These are phyloP conservation scores for Caryopteris hybrid DNA, from an alignment of 305 asterid species.

Conservation along the genomic window DNA sequence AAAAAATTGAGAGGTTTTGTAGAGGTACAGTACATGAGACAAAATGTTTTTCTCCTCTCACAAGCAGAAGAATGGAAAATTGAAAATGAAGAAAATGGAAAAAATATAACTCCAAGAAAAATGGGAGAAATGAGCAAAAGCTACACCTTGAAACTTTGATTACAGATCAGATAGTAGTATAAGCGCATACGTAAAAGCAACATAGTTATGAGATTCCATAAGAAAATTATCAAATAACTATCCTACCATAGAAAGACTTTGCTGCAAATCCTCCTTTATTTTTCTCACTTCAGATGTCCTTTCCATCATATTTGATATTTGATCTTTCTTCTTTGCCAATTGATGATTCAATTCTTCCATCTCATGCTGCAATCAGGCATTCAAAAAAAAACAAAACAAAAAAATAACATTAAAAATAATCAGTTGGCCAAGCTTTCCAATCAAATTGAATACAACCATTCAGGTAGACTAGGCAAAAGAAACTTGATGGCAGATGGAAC, in stretches of 20 bases:
- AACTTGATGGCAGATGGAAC: neutral
- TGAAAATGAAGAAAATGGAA: slow-evolving; percentile 9
- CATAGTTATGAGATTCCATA: neutral
- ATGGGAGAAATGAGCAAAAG: slow-evolving; percentile 16
- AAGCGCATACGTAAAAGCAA: slow-evolving; percentile 10
- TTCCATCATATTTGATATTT: slow-evolving; percentile 54
- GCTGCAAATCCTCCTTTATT: slow-evolving; percentile 59
- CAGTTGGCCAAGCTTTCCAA: slow-evolving; percentile 20
- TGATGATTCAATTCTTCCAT: slow-evolving; percentile 49
- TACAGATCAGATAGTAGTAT: neutral
- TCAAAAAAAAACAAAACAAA: neutral
- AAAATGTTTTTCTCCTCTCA: neutral
- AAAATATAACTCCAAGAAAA: slow-evolving; percentile 1
- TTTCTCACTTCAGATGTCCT: slow-evolving; percentile 70
- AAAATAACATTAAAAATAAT: too few species aligned
- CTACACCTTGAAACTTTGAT: slow-evolving; percentile 7
- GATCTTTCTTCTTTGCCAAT: slow-evolving; percentile 56
- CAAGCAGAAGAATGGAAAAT: slow-evolving; percentile 2
- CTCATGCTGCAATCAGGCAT: slow-evolving; percentile 52
- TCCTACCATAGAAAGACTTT: slow-evolving; percentile 58
- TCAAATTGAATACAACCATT: slow-evolving; percentile 10
- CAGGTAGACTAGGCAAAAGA: slow-evolving; percentile 12
- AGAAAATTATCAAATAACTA: slow-evolving; percentile 8
- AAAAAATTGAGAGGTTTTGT: neutral
- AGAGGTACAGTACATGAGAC: neutral